These are phyloP conservation scores for Ustilago shanxiensis DNA, from an alignment of 1,284 basidiomycete genomes.

Conservation along the genomic window DNA sequence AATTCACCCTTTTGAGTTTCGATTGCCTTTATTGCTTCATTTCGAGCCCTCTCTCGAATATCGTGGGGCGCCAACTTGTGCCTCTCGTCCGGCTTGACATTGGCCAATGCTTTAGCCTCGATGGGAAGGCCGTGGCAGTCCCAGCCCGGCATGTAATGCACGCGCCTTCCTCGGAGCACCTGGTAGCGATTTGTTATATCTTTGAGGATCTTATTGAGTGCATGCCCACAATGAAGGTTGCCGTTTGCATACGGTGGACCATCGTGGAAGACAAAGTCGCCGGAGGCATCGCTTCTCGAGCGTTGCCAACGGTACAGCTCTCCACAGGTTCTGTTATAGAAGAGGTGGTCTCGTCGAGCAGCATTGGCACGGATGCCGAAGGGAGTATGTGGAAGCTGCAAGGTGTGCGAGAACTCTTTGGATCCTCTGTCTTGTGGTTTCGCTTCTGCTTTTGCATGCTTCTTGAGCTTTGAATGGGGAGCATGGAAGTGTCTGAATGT, in stretches of 20 bases:
- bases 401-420: conserved; percentile 75
- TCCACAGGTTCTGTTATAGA: conserved; percentile 79
- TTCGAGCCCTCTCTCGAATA: conserved; percentile 81
- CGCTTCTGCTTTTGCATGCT: conserved; percentile 7
- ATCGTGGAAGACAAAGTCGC: conserved; percentile 86
- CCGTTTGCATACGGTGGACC: conserved; percentile 99
- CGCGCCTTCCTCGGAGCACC: conserved; percentile 80
- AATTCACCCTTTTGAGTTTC: conserved; percentile 85
- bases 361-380: conserved; percentile 84
- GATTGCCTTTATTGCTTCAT: conserved; percentile 83
- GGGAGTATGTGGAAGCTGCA: conserved; percentile 84
- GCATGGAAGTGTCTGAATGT: conserved; percentile 1
- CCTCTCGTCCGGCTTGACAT: conserved; percentile 74
- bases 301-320: conserved; percentile 86
- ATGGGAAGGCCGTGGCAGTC: conserved; percentile 99
- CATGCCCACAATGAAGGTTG: conserved; percentile 93
- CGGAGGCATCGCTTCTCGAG: conserved; percentile 6
- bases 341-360: conserved; percentile 76
- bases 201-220: conserved; percentile 95
- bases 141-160: conserved; percentile 97
- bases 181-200: conserved; percentile 95
- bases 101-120: conserved; percentile 63
- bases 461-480: conserved; percentile 11
- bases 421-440: conserved; percentile 12
- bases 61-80: conserved; percentile 56